phyloP scores from a whole-genome alignment of 345 rosid genomes.

The Isatis tinctoria region DNA sequence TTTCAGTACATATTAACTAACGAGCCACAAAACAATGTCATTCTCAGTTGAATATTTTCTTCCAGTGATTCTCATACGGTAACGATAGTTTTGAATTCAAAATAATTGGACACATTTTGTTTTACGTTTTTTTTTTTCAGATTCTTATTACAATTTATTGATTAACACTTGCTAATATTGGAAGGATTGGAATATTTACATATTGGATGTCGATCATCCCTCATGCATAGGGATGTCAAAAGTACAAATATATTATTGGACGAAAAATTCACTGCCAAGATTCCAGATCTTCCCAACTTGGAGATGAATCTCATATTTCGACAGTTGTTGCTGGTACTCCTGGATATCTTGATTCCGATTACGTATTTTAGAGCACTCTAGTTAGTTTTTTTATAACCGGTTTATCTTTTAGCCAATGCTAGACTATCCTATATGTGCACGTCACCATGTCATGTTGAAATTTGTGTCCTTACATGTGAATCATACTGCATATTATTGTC shows the following conservation, averaged over 20 bases:
- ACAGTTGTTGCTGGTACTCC: constrained; percentile 27
- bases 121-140: neutral
- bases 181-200: constrained; percentile 2
- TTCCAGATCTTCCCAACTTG: constrained; percentile 16
- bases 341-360: constrained; percentile 31
- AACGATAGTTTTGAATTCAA: too few relatives aligned
- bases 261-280: constrained; percentile 33
- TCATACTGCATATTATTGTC: neutral
- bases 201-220: neutral
- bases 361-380: neutral
- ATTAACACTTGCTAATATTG: neutral
- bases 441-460: neutral
- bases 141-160: neutral
- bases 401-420: neutral
- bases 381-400: neutral
- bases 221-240: constrained; percentile 15
- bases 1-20: neutral
- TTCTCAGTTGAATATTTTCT: too few relatives aligned
- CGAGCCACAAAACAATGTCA: neutral
- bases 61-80: too few relatives aligned
- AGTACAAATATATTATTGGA: constrained; percentile 26
- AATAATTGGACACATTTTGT: too few relatives aligned
- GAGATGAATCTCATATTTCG: constrained; percentile 8
- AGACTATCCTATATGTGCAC: neutral
- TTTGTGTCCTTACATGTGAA: neutral